These are phyloP conservation scores for Macroventuria anomochaeta DNA, from an alignment of 2,329 filamentous ascomycete species.

Conservation along the genomic window DNA sequence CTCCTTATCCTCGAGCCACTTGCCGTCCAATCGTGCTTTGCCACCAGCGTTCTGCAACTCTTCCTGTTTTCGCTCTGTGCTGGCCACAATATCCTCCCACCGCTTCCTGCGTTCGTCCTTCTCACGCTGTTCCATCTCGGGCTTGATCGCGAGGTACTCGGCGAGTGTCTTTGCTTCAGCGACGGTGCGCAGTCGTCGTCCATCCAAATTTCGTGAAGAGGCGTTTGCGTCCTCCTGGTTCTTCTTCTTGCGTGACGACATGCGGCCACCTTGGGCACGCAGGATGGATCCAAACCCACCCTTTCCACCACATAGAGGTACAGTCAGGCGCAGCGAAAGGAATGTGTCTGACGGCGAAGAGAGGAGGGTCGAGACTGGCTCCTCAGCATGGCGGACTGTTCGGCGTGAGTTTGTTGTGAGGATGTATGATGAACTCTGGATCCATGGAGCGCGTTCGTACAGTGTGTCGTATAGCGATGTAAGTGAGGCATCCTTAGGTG, in stretches of 20 bases:
- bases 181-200: conserved; percentile 85
- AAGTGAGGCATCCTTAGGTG: conserved; percentile 71
- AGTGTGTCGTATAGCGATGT: conserved; percentile 71
- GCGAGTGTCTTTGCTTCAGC: conserved; percentile 94
- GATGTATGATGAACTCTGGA: conserved; percentile 66
- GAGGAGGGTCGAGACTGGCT: conserved; percentile 68
- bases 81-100: conserved; percentile 88
- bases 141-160: conserved; percentile 93
- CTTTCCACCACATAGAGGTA: conserved; percentile 88
- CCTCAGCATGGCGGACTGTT: conserved; percentile 64
- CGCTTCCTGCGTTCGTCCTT: conserved; percentile 83
- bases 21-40: conserved; percentile 72
- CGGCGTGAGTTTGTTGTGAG: conserved; percentile 84
- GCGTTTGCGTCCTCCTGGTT: conserved; percentile 83
- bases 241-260: conserved; percentile 93
- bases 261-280: conserved; percentile 93
- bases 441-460: conserved; percentile 64
- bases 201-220: conserved; percentile 92
- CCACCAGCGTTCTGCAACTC: conserved; percentile 79
- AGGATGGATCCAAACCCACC: conserved; percentile 98
- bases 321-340: conserved; percentile 79
- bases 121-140: conserved; percentile 95
- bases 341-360: conserved; percentile 67
- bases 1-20: conserved; percentile 95
- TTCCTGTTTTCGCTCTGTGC: conserved; percentile 81